These are phyloP conservation scores for Colletotrichum magnum DNA, from an alignment of 2,329 filamentous ascomycete genomes.

Conservation along the genomic window DNA sequence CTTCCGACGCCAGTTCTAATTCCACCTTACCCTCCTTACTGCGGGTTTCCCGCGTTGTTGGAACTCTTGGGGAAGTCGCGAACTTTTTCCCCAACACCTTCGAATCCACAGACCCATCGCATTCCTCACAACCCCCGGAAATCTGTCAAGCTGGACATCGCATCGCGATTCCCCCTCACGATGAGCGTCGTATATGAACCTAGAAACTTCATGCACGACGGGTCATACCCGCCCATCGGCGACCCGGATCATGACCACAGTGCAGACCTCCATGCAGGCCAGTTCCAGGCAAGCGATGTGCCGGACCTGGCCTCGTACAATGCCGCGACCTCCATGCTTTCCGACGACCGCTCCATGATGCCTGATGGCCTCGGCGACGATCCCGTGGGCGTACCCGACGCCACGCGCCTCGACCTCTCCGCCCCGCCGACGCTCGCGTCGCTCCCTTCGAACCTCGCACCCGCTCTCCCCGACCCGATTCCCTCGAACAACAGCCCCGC, in stretches of 20 bases:
- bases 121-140: slow-evolving; percentile 12
- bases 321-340: slow-evolving; percentile 54
- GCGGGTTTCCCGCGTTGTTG: background rate
- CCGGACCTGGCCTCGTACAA: slow-evolving; percentile 61
- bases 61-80: slow-evolving; percentile 16
- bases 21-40: background rate
- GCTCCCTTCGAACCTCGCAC: slow-evolving; percentile 50
- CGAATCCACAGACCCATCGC: background rate
- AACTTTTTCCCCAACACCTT: slow-evolving; percentile 15
- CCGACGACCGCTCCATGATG: slow-evolving; percentile 55
- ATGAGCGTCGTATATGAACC: slow-evolving; percentile 69
- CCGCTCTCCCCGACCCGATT: slow-evolving; percentile 50
- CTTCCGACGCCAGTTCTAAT: background rate
- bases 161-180: slow-evolving; percentile 42
- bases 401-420: slow-evolving; percentile 55
- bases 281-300: slow-evolving; percentile 56
- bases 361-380: slow-evolving; percentile 53
- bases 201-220: slow-evolving; percentile 63
- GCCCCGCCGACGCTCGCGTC: slow-evolving; percentile 47
- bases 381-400: slow-evolving; percentile 54
- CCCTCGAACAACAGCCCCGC: slow-evolving; percentile 40
- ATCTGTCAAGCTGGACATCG: slow-evolving; percentile 42
- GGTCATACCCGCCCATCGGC: slow-evolving; percentile 62
- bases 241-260: slow-evolving; percentile 56
- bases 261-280: slow-evolving; percentile 47